Evolutionary conservation across 2,329 filamentous ascomycete genomes (phyloP), one percentile per base, ranked within the genome.

Genomic region (Colletotrichum lentis): DNA sequence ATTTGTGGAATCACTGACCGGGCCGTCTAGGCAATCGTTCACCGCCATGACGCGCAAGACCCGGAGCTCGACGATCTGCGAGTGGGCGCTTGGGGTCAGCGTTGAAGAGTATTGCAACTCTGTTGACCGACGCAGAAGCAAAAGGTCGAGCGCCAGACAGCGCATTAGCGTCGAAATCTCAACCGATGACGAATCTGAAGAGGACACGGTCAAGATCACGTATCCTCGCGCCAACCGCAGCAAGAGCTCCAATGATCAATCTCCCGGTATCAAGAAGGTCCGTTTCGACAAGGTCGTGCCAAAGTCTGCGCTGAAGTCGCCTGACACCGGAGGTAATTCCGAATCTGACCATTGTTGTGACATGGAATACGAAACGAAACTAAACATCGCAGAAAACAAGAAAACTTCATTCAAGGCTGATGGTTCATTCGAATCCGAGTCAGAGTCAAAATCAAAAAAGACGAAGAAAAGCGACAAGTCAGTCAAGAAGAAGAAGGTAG

Each of bases 181-280:
- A 16, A 86, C 85, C 12, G 84, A 87, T 69, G 84, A 86, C 50
- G 83, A 85, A 63, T 80, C 79, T n/a, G 80, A 82, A 8, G 77
- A 80, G 31, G 85, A 87, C 60, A 81, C 78, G 3, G 74, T 86
- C 61, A 79, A 75, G 20, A 74, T 87, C 44, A 84, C 82, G 1
- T 84, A 85, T 59, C 84, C 85, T 1, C 81, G 83, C 60, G 75
- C 77, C 5, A 72, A 77, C 18, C 67, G 65, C 41, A 22, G 43
- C 52, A 47, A 57, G 43, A 27, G 52, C 39, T 31, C 61, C 24
- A 16, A 54, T 22, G 50, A 37, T 7, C 24, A 52, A 8, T 52
- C n/a, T 4, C 44, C 69, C 16, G 70, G 72, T 31, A 55, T 74
- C 37, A 84, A 84, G 71, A 82, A 80, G 62, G 83, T 85, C 39